phyloP scores from a whole-genome alignment of 2,329 filamentous ascomycete genomes.

The Calcarisporium arbuscula region DNA sequence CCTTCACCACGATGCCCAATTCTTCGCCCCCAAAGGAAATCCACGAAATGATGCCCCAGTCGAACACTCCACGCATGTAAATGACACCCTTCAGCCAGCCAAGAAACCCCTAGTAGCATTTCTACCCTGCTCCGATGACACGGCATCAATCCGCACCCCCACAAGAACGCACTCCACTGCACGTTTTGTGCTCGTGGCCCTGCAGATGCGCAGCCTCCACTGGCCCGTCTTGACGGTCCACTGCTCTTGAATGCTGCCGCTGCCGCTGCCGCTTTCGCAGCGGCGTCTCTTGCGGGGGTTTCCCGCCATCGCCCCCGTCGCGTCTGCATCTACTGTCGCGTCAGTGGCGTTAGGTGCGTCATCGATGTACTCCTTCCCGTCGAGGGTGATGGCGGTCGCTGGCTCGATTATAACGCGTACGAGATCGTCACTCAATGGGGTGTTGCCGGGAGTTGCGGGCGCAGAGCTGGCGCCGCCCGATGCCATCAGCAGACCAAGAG shows the following conservation, averaged over 20 bases:
- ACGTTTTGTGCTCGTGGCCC: slow-evolving; percentile 39
- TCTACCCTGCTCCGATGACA: slow-evolving; percentile 57
- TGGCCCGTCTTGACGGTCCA: slow-evolving; percentile 65
- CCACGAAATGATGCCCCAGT: too few species aligned
- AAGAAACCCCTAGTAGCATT: slow-evolving; percentile 64
- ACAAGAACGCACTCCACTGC: slow-evolving; percentile 65
- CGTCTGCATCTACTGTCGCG: slow-evolving; percentile 20
- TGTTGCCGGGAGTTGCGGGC: slow-evolving; percentile 61
- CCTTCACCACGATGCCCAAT: too few species aligned
- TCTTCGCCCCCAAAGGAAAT: too few species aligned
- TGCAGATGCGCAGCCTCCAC: slow-evolving; percentile 65
- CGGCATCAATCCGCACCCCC: slow-evolving; percentile 70
- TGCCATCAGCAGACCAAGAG: slow-evolving; percentile 61
- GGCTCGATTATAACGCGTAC: slow-evolving; percentile 59
- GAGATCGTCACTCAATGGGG: slow-evolving; percentile 61
- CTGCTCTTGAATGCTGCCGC: slow-evolving; percentile 23
- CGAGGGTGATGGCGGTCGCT: slow-evolving; percentile 52
- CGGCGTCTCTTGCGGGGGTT: slow-evolving; percentile 42
- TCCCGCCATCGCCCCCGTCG: slow-evolving; percentile 15
- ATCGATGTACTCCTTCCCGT: slow-evolving; percentile 42
- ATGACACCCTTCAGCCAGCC: slow-evolving; percentile 17
- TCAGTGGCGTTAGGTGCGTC: slow-evolving; percentile 20
- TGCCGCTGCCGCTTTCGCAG: slow-evolving; percentile 23
- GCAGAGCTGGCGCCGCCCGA: slow-evolving; percentile 56
- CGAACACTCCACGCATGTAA: not conserved